Base-by-base conservation (phyloP, 805 yeast genomes). In the Clavispora vitiphila region DNA sequence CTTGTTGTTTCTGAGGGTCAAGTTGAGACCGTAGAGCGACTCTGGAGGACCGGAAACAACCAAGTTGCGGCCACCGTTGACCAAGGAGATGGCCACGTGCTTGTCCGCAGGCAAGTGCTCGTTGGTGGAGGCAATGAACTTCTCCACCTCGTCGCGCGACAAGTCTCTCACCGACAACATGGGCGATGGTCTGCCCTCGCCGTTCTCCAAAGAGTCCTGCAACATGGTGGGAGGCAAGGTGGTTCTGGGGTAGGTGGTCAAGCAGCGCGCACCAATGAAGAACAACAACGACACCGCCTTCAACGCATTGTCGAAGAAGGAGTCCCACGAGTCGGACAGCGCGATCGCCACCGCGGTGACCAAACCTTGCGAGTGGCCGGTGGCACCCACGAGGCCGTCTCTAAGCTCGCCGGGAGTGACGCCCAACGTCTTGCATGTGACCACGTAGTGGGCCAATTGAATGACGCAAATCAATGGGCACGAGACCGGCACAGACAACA, bases 21-120 rank as follows among this genome's bases (percentile, higher is more conserved):
- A 76, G 69, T 90, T 90, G 57, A 93, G 78, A 74, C 99, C 99
- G 57, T 91, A 93, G 48, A 93, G 74, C 3, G 98, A 89, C 76
- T 90, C 96, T 43, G 99, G 98, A 37, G 98, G 99, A 64, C 99
- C 99, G 18, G 95, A 80, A 37, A 91, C 89, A 43, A 93, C 99
- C 70, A 89, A 76, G 67, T 89, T 87, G 71, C 96, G 80, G 37
- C 96, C 96, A 64, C 99, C 99, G 62, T 93, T 93, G 55, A 90
- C 76, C 62, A 93, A 78, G 34, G 98, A 89, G 50, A 93, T 82
- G 46, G 83, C 86, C 58, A 93, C 83, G 60, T 88, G 96, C 68
- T 87, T 88, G 56, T 87, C 96, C 40, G 73, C 70, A 54, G 99
- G 97, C 69, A 93, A 78, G 69, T 90, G 98, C 60, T 84, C 80